A percentile compares a stretch with the other conserved stretches of the same genome.
phyloP scores from a whole-genome alignment of 2,329 filamentous ascomycete genomes.

The Ceratocystiopsis sp. region DNA sequence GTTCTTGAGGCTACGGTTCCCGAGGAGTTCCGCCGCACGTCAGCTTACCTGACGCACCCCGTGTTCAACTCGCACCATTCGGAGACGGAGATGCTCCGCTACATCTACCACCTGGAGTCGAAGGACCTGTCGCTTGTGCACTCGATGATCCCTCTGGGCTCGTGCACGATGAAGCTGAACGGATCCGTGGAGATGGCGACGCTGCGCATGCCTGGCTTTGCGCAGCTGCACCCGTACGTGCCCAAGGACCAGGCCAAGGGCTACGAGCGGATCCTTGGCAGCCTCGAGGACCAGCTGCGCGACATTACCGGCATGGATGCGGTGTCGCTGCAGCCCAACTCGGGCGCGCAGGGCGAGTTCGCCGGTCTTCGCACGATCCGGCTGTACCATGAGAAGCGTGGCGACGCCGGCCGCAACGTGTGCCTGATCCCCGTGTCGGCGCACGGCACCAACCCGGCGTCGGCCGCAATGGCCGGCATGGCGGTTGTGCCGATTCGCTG shows the following conservation, averaged over 20 bases:
- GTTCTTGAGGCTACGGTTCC: slow-evolving; percentile 24
- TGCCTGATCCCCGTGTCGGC: slow-evolving; percentile 91
- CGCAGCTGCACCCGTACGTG: slow-evolving; percentile 67
- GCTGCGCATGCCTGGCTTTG: slow-evolving; percentile 58
- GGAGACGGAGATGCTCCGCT: slow-evolving; percentile 83
- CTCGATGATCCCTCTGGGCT: slow-evolving; percentile 94
- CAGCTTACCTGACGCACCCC: slow-evolving; percentile 67
- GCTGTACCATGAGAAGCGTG: slow-evolving; percentile 58
- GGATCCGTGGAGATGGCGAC: slow-evolving; percentile 86
- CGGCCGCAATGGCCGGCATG: slow-evolving; percentile 92
- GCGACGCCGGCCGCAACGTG: slow-evolving; percentile 61
- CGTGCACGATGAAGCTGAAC: slow-evolving; percentile 98
- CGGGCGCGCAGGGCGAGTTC: slow-evolving; percentile 89
- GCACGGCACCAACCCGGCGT: slow-evolving; percentile 90
- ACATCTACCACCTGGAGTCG: slow-evolving; percentile 83
- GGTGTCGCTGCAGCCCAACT: slow-evolving; percentile 88
- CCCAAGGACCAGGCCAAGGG: slow-evolving; percentile 46
- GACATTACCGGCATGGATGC: slow-evolving; percentile 79
- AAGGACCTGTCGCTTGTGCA: slow-evolving; percentile 89
- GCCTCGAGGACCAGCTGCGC: slow-evolving; percentile 59
- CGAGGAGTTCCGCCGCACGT: slow-evolving; percentile 48
- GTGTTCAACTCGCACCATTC: slow-evolving; percentile 94
- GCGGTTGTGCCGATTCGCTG: slow-evolving; percentile 86
- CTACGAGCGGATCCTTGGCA: slow-evolving; percentile 51
- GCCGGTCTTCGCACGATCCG: slow-evolving; percentile 77